Conservation (phyloP, 2,329 filamentous ascomycete species). For the Berkeleyomyces rouxiae region DNA sequence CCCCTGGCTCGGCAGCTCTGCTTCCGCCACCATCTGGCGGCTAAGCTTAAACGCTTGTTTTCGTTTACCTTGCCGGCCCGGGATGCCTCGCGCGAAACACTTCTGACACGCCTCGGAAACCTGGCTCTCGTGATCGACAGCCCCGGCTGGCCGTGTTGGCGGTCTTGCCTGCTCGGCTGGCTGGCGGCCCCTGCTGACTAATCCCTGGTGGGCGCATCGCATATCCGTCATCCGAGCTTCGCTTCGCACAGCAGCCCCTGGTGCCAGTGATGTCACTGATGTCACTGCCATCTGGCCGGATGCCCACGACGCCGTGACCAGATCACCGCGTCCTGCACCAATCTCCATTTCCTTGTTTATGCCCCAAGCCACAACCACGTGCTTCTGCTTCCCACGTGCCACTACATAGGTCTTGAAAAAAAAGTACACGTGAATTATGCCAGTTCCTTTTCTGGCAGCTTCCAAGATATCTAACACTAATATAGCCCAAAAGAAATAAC, state of each 20-base stretch:
- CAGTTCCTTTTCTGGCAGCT: neutral
- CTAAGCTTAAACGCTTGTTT: neutral
- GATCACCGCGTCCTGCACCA: too few species aligned
- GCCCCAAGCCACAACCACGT: too few species aligned
- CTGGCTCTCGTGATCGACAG: neutral
- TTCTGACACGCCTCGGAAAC: slow-evolving; percentile 1
- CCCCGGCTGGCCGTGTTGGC: neutral
- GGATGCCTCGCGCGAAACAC: neutral
- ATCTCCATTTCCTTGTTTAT: too few species aligned
- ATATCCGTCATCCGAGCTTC: too few species aligned
- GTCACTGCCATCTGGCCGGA: too few species aligned
- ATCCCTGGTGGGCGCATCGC: too few species aligned
- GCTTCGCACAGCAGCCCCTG: too few species aligned
- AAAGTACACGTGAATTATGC: neutral
- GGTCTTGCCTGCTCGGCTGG: too few species aligned
- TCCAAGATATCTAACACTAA: slow-evolving; percentile 1
- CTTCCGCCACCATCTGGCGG: neutral
- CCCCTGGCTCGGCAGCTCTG: neutral
- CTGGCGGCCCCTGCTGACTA: too few species aligned
- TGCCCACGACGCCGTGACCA: too few species aligned
- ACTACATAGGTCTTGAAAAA: neutral
- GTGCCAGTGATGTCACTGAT: too few species aligned
- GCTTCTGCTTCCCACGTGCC: neutral
- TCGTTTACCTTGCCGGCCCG: neutral
- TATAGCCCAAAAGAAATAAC: slow-evolving; percentile 1